Base-by-base conservation (phyloP, 495 filamentous ascomycete genomes). In the Aspergillus sclerotioniger region DNA sequence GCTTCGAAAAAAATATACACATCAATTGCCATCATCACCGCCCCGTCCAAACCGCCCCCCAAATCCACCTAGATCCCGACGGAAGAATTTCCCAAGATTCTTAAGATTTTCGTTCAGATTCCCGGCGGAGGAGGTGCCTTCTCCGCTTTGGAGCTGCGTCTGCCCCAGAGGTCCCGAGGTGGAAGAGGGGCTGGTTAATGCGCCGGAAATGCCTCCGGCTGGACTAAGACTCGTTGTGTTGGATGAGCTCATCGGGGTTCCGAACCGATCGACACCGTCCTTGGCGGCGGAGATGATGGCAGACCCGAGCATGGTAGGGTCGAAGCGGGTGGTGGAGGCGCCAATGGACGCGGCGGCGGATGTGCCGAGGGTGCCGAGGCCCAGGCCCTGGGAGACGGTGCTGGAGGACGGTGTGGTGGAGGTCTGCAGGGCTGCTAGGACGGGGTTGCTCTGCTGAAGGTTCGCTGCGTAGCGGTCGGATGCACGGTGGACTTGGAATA, bases 71-170 rank as follows among this genome's bases (percentile, higher is more conserved):
- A 93, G 82, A 76, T 98, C 94, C 53, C 93, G 74, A 50, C 87
- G 84, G 76, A 98, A 98, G 74, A 98, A 96, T 73, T 94, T 96
- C 3, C 94, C 94, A 69, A 98, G 88, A 71, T 89, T 96, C 80
- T 88, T 91, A 71, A 96, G 65, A 71, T 96, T 96, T 73, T 95
- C 91, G 64, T 96, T 93, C 54, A 96, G 78, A 41, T 88, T 88
- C 4, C 77, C 80, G 7, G 80, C 72, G 17, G 79, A 72, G 17
- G 53, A 57, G 19, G 37, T 15, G n/a, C 6, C n/a, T 66, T 68
- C 17, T 61, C 67, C 21, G 62, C 56, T 58, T 39, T 52, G 33
- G 35, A 57, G 62, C 47, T 64, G 65, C 17, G 9, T 51, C 19
- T 50, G 57, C 28, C 47, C 37, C n/a, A 45, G 31, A 20, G 59